phyloP scores from a whole-genome alignment of 2,329 filamentous ascomycete genomes.

The Colletotrichum euphorbiae region DNA sequence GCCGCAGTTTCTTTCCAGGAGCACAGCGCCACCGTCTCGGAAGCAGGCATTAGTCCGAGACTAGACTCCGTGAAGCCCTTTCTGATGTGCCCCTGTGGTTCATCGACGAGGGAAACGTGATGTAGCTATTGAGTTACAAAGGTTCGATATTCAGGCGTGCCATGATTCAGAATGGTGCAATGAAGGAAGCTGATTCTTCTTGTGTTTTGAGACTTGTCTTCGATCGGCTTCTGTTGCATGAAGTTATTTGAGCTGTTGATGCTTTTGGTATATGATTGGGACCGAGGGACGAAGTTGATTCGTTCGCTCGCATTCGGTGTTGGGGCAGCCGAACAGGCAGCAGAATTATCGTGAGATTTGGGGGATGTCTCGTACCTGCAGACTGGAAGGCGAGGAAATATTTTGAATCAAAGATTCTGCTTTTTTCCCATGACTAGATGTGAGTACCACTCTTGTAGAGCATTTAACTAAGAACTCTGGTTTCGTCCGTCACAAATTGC shows the following conservation, averaged over 20 bases:
- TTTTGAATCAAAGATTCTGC: neutral
- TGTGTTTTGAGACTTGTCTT: neutral
- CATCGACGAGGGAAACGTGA: neutral
- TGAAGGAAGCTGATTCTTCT: neutral
- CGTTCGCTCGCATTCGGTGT: neutral
- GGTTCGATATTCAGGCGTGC: neutral
- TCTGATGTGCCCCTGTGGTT: neutral
- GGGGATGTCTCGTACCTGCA: neutral
- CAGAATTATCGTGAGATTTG: constrained; percentile 19
- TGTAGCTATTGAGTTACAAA: neutral
- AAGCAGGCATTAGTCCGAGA: neutral
- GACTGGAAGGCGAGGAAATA: neutral
- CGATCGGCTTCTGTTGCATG: neutral
- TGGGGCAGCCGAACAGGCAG: constrained; percentile 17
- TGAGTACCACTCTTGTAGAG: too few species aligned
- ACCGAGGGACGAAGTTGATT: neutral
- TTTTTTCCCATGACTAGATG: neutral
- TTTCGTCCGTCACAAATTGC: neutral
- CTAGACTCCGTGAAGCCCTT: neutral
- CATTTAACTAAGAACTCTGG: neutral
- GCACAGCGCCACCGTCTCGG: neutral
- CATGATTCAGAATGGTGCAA: neutral
- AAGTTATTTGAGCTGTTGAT: neutral
- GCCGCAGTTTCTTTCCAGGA: neutral
- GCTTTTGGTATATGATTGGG: neutral